Base-by-base conservation (phyloP, 768 basidiomycete genomes). In the Lyophyllum shimeji region DNA sequence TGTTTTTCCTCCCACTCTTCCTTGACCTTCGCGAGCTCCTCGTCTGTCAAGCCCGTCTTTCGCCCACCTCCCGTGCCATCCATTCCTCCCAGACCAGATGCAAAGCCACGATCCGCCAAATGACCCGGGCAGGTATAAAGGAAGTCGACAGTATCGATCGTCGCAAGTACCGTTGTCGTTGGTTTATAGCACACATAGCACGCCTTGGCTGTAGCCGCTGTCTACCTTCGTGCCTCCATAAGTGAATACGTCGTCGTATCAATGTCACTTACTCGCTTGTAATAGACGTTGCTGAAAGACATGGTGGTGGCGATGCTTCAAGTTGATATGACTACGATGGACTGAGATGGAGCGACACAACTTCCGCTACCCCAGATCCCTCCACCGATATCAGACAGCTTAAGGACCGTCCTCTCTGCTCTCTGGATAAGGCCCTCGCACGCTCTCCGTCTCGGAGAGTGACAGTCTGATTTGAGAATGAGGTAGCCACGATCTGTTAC, bases 201-300 rank as follows among this genome's bases (percentile, higher is more conserved):
- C 17, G 88, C 79, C 69, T 84, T 87, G 7, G 87, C 73, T 1
- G 93, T 94, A 29, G 80, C 93, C 52, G 86, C 84, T 42, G 86
- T 84, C 93, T 95, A 67, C 53, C 53, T 46, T 44, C 43, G 47
- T 31, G 51, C 50, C 43, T 65, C 52, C 63, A 60, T 52, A 56
- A 25, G 40, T 37, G n/a, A 24, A 34, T 47, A 46, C 53, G 18
- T 43, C 37, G 34, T 46, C 27, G 43, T 40, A 25, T 20, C 4
- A 34, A 21, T 43, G 24, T 3, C 23, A 78, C 84, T 76, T 70
- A 93, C 93, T 63, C 93, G 84, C 71, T 91, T 92, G 75, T 93
- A 95, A 74, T 95, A 97, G 43, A 93, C 65, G 69, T 97, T 96
- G 29, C 79, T 78, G 74, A 91, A 89, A 42, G 83, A 84, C 89